Evolutionary conservation across 208 protist genomes (phyloP).

Genomic region (Leishmania gerbilli): DNA sequence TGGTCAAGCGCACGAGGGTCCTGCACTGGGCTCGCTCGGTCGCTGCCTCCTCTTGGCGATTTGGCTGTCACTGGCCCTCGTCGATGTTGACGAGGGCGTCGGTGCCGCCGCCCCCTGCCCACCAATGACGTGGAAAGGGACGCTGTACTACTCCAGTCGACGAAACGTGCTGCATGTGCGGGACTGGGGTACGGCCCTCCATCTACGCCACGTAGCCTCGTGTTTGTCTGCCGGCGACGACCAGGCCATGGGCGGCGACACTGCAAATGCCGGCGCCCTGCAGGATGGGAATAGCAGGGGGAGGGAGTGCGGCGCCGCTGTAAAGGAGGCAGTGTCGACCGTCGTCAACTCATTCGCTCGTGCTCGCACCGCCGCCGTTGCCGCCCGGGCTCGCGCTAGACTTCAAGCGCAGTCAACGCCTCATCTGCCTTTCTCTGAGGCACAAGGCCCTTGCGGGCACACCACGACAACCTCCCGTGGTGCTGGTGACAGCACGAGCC

Average conservation of each 20-base stretch:
- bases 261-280: not conserved
- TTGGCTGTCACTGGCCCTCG: slow-evolving; percentile 21
- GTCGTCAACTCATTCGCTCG: not conserved
- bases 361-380: not conserved
- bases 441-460: not conserved
- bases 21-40: slow-evolving; percentile 11
- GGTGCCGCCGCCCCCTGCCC: not conserved
- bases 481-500: not conserved
- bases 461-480: not conserved
- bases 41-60: slow-evolving; percentile 23
- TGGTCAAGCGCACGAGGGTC: not conserved
- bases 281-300: not conserved
- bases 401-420: not conserved
- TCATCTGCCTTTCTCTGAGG: not conserved
- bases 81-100: slow-evolving; percentile 11
- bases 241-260: not conserved
- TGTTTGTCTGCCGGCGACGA: not conserved
- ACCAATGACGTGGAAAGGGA: slow-evolving; percentile 1
- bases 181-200: slow-evolving; percentile 18
- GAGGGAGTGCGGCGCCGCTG: not conserved
- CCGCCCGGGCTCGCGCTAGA: not conserved
- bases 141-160: slow-evolving; percentile 25
- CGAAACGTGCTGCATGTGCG: slow-evolving; percentile 25
- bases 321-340: not conserved
- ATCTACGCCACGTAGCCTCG: slow-evolving; percentile 11